Evolutionary conservation across 306 rosid genomes (phyloP), one percentile per base, ranked within the genome.

Genomic region (Heteromeles arbutifolia): DNA sequence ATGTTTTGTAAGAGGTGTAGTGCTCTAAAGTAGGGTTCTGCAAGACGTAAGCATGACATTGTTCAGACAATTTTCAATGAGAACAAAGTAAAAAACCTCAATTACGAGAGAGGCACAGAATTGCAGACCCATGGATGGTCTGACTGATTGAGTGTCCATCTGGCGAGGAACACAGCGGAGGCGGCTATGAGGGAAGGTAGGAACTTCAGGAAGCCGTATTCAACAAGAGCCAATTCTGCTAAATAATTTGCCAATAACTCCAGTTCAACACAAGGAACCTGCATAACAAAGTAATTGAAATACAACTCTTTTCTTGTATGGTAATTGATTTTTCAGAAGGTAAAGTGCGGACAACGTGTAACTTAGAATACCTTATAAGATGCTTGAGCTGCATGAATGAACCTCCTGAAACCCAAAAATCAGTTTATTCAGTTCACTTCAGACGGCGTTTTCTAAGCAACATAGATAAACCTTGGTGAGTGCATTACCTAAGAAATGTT

Each of bases 131-230:
- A 91, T 78, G 98, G 96, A 75, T 90, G 85, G 69, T 88, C 90
- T 68, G 86, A 81, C 37, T 86, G 89, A 80, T 84, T 71, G 69
- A 91, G 90, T 19, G 92, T 90, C 98, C 98, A 93, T 88, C 86
- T 93, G 39, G 98, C 97, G 37, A 93, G 96, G 86, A 91, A 91
- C 19, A 93, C 91, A 63, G 90, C 94, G 44, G 98, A 90, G 67
- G 96, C 97, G 69, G 98, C 98, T 59, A 90, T 72, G 29, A 83
- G 85, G 73, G 97, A 93, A 69, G 98, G 97, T 74, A 90, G 87
- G 84, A 88, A 91, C 72, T 84, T 87, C 61, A 93, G 79, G 85
- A 90, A 91, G 81, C 85, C 79, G 83, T 91, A 88, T 68, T 91
- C 92, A 25, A 83, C 86, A 54, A 93, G 92, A 72, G 94, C 85